Conservation (phyloP, 352 stramenopile genomes). For the Phytophthora podocarpi region DNA sequence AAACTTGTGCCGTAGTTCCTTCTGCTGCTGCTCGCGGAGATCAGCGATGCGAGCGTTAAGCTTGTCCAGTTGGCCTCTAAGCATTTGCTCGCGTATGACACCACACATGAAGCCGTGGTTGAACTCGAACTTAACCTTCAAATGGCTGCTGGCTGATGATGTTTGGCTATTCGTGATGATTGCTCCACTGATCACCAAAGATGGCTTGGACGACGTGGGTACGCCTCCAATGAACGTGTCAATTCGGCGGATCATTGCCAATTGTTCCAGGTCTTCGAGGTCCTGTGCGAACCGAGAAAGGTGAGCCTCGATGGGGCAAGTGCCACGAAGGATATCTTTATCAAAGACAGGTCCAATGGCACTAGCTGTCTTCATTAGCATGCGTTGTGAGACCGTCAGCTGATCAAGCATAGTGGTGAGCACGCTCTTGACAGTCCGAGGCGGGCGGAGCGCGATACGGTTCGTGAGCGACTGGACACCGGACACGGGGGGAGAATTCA, state of each 20-base stretch:
- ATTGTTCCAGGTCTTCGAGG: conserved; percentile 72
- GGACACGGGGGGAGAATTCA: conserved; percentile 7
- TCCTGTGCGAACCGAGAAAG: conserved; percentile 69
- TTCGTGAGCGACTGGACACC: conserved; percentile 61
- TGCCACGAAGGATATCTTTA: conserved; percentile 64
- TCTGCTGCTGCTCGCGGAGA: conserved; percentile 76
- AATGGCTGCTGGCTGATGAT: conserved; percentile 26
- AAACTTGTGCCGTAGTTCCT: conserved; percentile 74
- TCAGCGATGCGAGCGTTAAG: conserved; percentile 71
- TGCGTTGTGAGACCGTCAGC: conserved; percentile 81
- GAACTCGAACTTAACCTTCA: conserved; percentile 89
- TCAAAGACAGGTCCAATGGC: conserved; percentile 82
- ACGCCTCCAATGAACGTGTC: conserved; percentile 80
- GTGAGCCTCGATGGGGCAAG: conserved; percentile 77
- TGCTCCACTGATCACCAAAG: conserved; percentile 1
- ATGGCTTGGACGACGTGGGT: conserved; percentile 35
- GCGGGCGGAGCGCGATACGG: conserved; percentile 67
- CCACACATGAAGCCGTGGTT: conserved; percentile 87
- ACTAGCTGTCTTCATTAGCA: conserved; percentile 89
- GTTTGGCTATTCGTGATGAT: conserved; percentile 22
- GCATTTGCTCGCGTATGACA: conserved; percentile 83
- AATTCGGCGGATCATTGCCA: conserved; percentile 79
- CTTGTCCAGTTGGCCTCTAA: conserved; percentile 85
- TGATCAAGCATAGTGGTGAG: conserved; percentile 85
- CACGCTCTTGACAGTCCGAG: conserved; percentile 84